A percentile compares a stretch with the other conserved stretches of the same genome.
phyloP scores from a whole-genome alignment of 2,329 filamentous ascomycete genomes.

The Neofusicoccum laricinum region DNA sequence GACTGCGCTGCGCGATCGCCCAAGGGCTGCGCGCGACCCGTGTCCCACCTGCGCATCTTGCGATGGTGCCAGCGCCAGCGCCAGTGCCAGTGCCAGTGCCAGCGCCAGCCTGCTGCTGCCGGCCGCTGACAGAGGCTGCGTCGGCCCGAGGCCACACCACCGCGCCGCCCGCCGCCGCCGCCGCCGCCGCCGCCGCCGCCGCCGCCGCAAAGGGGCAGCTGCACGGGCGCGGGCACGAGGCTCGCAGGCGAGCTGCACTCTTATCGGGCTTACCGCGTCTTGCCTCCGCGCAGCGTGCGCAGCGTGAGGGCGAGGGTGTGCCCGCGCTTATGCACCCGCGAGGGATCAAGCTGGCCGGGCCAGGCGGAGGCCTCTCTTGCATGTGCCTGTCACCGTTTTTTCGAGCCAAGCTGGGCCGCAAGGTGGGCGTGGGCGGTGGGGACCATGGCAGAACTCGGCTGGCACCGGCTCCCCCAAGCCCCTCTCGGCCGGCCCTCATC shows the following conservation, averaged over 20 bases:
- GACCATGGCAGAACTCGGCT: constrained; percentile 7
- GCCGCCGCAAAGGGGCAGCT: constrained; percentile 12
- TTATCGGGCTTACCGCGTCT: constrained; percentile 13
- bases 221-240: not conserved
- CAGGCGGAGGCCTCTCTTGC: constrained; percentile 9
- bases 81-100: not conserved
- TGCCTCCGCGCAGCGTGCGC: not conserved
- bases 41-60: constrained; percentile 8
- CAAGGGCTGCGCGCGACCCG: not conserved
- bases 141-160: constrained; percentile 4
- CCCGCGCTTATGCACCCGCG: constrained; percentile 10
- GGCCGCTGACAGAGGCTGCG: not conserved
- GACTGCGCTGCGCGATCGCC: not conserved
- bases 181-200: not conserved
- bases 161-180: no score
- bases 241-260: not conserved
- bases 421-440: constrained; percentile 1
- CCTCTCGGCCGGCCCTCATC: not conserved
- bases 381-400: constrained; percentile 13
- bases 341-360: not conserved
- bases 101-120: no score
- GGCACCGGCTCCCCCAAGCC: not conserved
- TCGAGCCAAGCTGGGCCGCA: not conserved
- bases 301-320: not conserved
- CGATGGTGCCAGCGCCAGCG: not conserved